Evolutionary conservation across 2,329 filamentous ascomycete genomes (phyloP), one percentile per base, ranked within the genome.

Genomic region (Endoconidiophora laricicola): DNA sequence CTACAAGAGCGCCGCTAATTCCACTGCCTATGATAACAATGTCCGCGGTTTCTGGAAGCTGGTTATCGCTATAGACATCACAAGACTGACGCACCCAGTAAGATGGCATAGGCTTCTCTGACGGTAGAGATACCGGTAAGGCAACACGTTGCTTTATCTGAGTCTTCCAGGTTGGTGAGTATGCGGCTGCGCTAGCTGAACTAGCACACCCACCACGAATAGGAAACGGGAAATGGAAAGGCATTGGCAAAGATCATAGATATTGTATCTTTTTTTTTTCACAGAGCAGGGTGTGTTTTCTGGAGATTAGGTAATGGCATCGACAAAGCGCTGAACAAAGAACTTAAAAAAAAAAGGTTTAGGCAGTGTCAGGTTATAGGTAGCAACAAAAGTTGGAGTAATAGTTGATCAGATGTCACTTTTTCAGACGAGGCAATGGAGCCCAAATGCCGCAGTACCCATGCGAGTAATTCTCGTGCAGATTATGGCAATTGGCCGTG

Each of bases 11-110:
- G 7, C 66, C 71, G 1, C 72, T 69, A 52, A 77, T 75, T 1
- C 74, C 74, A 36, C 71, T 74, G 20, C 74, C 72, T 54, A 76
- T 68, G 39, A 76, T 66, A 16, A 71, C 66, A 2, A 74, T 59
- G 51, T 76, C 73, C 4, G 65, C 66, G 5, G 61, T 57, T 1
- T 56, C 42, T 0, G 69, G 67, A 6, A 72, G 57, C 2, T 54
- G 52, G 2, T 58, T 54, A 29, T 60, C 26, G 37, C 50, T 45
- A 38, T 52, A 52, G 7, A 14, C 26, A 22, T 42, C 41, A n/a
- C 46, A 48, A 36, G 60, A 2, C 60, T 56, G 44, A 65, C 55
- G 45, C 64, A 47, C 16, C 52, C 52, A 54, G 33, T 52, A 54
- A 3, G 46, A 46, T n/a, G 52, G 52, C 18, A 38, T 24, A 7